Base-by-base conservation (phyloP, 371 early-diverging fungal genomes). In the Mortierella sp. region DNA sequence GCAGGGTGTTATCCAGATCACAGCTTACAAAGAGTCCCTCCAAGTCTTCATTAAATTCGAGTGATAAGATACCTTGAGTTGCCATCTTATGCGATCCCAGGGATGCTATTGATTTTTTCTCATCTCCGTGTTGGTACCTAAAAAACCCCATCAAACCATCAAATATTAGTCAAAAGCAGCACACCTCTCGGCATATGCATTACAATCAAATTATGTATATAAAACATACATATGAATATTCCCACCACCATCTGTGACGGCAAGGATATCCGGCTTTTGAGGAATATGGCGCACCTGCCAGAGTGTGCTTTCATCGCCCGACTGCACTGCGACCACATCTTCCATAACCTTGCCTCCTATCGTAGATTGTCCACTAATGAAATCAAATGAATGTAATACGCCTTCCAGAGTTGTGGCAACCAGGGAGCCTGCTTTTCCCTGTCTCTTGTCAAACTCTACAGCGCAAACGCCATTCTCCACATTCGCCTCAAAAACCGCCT, bases 271-370 rank as follows among this genome's bases (percentile, higher is more conserved):
- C 3, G 90, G 85, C 64, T 89, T 85, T 66, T 92, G 92, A 1
- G 95, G 94, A 15, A 91, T 66, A 83, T 93, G 93, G 26, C 86
- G 85, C 13, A 88, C 89, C 1, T 90, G 84, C 96, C 96, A 95
- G 22, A 93, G 72, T 9, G 96, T 95, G 7, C 90, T 86, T 55
- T 88, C 87, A 28, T 84, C 85, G 5, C 76, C 70, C 6, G 84
- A 67, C 87, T 89, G 63, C 9, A 72, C 70, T 5, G 43, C 13
- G 13, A 72, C 26, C 1, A 61, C 54, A 19, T 73, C 73, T 22
- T 72, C 63, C 22, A 34, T 42, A 22, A 49, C 29, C n/a, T 40
- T 19, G 10, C 26, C 31, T 15, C 64, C n/a, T 2, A 34, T 7
- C 43, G 61, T 15, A 29, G 57, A 51, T 42, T 71, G 57, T 10